Evolutionary conservation across 2,329 filamentous ascomycete genomes (phyloP), one percentile per base, ranked within the genome.

Genomic region (Stagonosporopsis tanaceti): DNA sequence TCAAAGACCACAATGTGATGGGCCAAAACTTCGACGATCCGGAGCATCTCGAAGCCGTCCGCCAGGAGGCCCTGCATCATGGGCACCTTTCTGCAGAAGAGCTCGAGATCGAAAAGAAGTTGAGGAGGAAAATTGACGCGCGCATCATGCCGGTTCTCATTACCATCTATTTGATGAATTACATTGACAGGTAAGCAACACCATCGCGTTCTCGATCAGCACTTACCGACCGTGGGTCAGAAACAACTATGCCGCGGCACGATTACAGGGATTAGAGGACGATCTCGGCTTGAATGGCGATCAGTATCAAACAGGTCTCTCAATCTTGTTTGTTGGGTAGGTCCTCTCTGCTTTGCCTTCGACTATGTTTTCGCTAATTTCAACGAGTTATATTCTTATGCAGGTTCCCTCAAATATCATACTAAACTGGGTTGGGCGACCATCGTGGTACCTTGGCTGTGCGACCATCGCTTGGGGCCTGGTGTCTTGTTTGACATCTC

Each of bases 321-420:
- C 55, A 0, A 70, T 89, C 0, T 88, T 88, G 70, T 89, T 89
- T 66, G 77, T 79, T 35, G 63, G 84, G 3, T 87, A 87, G 58
- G 70, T 87, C 0, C 20, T 5, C 22, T 32, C 2, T 15, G 27
- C 17, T 20, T 50, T 3, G 20, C 37, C 3, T 42, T 32, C 14
- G 30, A 12, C 6, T 6, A 48, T 11, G 51, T 17, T 47, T 41
- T 38, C 27, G 25, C 37, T 57, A 9, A 57, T 38, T 9, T 22
- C 3, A 3, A 5, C 8, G 40, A 69, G 85, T 3, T 88, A 88
- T 62, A 74, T 88, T 0, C 72, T 87, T 12, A 87, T 87, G 81
- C 85, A 88, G 67, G 73, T 88, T 0, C 86, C 86, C 0, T 87
- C 84, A 0, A 89, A 88, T 59, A 76, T 88, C 54, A 65, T 85